A percentile compares a stretch with the other conserved stretches of the same genome.
phyloP scores from a whole-genome alignment of 495 filamentous ascomycete genomes.

The Talaromyces stipitatus region DNA sequence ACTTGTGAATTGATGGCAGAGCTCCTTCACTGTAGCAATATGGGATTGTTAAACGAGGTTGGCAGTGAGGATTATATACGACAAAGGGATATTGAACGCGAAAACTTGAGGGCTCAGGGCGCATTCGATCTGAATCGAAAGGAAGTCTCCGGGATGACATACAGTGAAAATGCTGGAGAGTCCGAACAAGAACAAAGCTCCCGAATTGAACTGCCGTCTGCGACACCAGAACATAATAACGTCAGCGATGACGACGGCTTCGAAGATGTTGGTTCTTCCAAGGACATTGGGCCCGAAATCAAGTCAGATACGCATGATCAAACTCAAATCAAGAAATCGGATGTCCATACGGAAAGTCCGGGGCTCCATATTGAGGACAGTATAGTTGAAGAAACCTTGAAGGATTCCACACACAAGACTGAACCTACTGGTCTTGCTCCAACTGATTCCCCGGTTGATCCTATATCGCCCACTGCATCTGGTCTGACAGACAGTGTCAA shows the following conservation, averaged over 20 bases:
- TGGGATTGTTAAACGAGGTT: conserved; percentile 89
- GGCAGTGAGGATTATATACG: conserved; percentile 85
- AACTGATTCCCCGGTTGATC: conserved; percentile 14
- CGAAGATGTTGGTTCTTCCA: conserved; percentile 74
- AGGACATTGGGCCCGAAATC: conserved; percentile 48
- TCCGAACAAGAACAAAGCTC: conserved; percentile 29
- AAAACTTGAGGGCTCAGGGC: conserved; percentile 66
- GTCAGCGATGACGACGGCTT: conserved; percentile 87
- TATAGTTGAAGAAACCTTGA: conserved; percentile 7
- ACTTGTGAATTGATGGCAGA: conserved; percentile 99
- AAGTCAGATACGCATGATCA: conserved; percentile 17
- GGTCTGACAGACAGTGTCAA: conserved; percentile 44
- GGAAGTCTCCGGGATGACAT: conserved; percentile 35
- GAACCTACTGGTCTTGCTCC: conserved; percentile 8
- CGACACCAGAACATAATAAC: conserved; percentile 62
- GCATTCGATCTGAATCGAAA: conserved; percentile 29
- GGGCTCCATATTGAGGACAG: conserved; percentile 2
- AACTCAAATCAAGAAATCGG: not conserved
- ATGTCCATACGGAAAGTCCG: not conserved
- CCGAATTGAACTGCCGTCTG: conserved; percentile 24
- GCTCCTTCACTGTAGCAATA: conserved; percentile 96
- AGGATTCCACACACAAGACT: conserved; percentile 1
- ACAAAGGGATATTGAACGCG: conserved; percentile 73
- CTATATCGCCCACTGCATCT: conserved; percentile 40
- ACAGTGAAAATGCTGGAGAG: conserved; percentile 42